A percentile compares a stretch with the other conserved stretches of the same genome.
phyloP scores from a whole-genome alignment of 164 flowering plant species.

The Pachysandra terminalis region DNA sequence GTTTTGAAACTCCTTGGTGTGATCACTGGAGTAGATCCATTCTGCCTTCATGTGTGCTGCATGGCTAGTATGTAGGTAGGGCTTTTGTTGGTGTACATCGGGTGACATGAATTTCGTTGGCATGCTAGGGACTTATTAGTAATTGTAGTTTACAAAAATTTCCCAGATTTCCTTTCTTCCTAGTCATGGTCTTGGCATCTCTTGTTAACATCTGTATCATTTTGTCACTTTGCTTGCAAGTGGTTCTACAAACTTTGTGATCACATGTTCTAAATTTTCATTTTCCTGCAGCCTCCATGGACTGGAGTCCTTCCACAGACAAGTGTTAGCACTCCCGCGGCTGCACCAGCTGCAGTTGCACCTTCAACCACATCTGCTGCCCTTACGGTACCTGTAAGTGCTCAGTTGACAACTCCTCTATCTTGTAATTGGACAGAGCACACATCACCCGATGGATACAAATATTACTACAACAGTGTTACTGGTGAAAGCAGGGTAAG shows the following conservation, averaged over 20 bases:
- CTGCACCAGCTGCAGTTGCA: constrained; percentile 37
- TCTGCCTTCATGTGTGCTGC: neutral
- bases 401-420: constrained; percentile 30
- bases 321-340: constrained; percentile 31
- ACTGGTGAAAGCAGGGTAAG: constrained; percentile 87
- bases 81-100: neutral
- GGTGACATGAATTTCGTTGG: neutral
- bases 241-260: neutral
- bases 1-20: neutral
- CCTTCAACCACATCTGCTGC: constrained; percentile 38
- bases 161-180: neutral
- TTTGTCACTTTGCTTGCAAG: neutral
- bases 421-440: constrained; percentile 95
- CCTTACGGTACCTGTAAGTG: constrained; percentile 27
- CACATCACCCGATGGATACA: constrained; percentile 90
- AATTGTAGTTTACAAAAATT: neutral
- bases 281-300: constrained; percentile 58
- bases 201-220: neutral
- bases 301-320: constrained; percentile 41
- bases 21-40: neutral
- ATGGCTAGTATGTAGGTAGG: neutral
- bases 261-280: neutral
- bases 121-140: neutral
- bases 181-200: neutral
- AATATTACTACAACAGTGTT: constrained; percentile 74